These are phyloP conservation scores for Auricularia sp. DNA, from an alignment of 768 basidiomycete genomes.

Conservation along the genomic window DNA sequence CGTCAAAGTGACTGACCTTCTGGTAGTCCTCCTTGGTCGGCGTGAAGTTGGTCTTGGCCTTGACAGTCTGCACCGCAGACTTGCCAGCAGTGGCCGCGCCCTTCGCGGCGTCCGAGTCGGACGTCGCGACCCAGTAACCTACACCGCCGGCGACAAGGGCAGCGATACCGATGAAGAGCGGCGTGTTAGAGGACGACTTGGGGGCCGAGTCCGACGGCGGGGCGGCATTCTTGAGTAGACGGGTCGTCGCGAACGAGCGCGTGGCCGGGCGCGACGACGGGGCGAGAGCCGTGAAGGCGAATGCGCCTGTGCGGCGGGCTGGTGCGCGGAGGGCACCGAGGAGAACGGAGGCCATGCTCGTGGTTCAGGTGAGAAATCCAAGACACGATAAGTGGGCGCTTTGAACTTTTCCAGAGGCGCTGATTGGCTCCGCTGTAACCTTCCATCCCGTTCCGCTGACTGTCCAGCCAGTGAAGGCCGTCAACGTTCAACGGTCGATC, in stretches of 20 bases:
- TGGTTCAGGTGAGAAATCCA: not conserved
- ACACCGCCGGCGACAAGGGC: conserved; percentile 47
- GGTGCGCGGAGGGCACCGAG: conserved; percentile 7
- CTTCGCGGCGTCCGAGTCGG: conserved; percentile 34
- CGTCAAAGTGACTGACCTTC: conserved; percentile 40
- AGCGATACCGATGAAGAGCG: conserved; percentile 51
- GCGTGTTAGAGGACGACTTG: conserved; percentile 28
- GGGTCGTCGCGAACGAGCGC: not conserved
- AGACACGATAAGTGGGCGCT: not conserved
- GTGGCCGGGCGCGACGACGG: conserved; percentile 13
- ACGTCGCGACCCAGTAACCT: conserved; percentile 52
- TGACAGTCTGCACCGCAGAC: conserved; percentile 51
- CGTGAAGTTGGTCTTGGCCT: conserved; percentile 57
- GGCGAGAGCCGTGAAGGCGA: conserved; percentile 14
- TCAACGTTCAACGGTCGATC: no score
- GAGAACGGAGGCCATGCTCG: not conserved
- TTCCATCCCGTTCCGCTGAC: not conserved
- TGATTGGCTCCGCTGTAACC: not conserved
- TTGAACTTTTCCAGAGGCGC: not conserved
- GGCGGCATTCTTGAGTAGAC: not conserved
- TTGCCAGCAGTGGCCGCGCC: conserved; percentile 46
- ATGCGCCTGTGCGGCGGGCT: conserved; percentile 6
- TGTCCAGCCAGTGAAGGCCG: not conserved
- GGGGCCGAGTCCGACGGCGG: not conserved
- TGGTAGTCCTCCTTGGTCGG: conserved; percentile 81